Evolutionary conservation across 2,329 filamentous ascomycete genomes (phyloP).

Genomic region (Penicillium sp.): DNA sequence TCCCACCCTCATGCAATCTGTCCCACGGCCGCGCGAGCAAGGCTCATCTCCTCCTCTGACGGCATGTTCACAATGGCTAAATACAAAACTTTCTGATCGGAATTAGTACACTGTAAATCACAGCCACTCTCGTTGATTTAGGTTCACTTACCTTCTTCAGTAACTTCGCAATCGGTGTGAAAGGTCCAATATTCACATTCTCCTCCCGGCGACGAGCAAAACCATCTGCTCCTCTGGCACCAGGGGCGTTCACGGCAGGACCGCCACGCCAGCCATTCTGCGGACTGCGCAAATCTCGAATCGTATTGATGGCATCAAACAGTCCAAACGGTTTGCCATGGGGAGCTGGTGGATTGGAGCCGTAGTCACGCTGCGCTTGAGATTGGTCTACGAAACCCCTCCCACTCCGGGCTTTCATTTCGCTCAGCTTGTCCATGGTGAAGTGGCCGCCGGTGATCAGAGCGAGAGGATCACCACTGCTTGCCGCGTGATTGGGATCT

Average conservation of each 20-base stretch:
- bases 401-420: constrained; percentile 13
- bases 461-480: constrained; percentile 50
- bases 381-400: not conserved
- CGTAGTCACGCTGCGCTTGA: constrained; percentile 2
- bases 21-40: constrained; percentile 17
- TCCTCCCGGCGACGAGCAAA: not conserved
- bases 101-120: not conserved
- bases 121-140: not conserved
- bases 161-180: constrained; percentile 25
- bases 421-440: constrained; percentile 24
- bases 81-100: constrained; percentile 50
- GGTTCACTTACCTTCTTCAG: constrained; percentile 30
- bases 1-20: not conserved
- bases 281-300: constrained; percentile 1
- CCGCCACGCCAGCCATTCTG: not conserved
- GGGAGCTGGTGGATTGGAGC: constrained; percentile 13
- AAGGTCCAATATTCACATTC: not conserved
- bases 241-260: not conserved
- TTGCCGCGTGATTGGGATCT: constrained; percentile 55
- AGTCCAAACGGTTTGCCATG: constrained; percentile 7
- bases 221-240: not conserved
- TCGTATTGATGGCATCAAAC: constrained; percentile 4
- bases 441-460: constrained; percentile 51
- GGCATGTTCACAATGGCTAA: constrained; percentile 56
- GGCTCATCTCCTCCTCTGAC: constrained; percentile 43